Evolutionary conservation across 73 alveolate species (phyloP).

Genomic region (Durusdinium trenchii): DNA sequence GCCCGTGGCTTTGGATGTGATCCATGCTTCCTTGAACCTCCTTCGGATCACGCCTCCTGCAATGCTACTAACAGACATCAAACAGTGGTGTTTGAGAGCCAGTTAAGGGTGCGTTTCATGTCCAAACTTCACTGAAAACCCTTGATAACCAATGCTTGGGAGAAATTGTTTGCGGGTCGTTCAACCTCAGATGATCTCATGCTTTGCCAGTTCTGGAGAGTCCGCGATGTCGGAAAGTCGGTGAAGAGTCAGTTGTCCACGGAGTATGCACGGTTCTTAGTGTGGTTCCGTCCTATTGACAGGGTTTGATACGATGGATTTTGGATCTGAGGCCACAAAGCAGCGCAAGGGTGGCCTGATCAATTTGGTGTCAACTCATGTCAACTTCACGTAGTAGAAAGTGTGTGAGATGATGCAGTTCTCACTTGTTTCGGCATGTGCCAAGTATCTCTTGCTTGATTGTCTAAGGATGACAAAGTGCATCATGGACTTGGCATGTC

Average conservation of each 20-base stretch:
- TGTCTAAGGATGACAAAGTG: conserved; percentile 61
- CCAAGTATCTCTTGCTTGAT: background rate
- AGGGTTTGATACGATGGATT: too few relatives aligned
- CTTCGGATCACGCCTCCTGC: too few relatives aligned
- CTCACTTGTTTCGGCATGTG: background rate
- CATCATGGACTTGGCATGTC: conserved; percentile 63
- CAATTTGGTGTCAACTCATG: background rate
- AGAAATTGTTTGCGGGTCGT: too few relatives aligned
- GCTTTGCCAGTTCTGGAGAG: conserved; percentile 58
- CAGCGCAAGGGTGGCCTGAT: too few relatives aligned
- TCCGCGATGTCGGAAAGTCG: conserved; percentile 57
- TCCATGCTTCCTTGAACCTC: too few relatives aligned
- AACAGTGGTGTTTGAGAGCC: too few relatives aligned
- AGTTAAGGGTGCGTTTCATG: background rate
- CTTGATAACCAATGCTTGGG: background rate
- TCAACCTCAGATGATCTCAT: background rate
- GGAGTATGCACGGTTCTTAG: conserved; percentile 1
- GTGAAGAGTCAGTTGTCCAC: conserved; percentile 7
- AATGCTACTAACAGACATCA: too few relatives aligned
- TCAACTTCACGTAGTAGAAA: too few relatives aligned
- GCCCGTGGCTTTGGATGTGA: too few relatives aligned
- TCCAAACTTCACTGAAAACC: background rate
- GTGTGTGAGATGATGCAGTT: too few relatives aligned
- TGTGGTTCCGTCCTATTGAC: background rate
- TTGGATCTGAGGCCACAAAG: too few relatives aligned